Percentiles rank a stretch among this genome's conserved stretches.
Evolutionary conservation across 176 grass and related monocot genomes (phyloP).

Genomic region (Poa pratensis): DNA sequence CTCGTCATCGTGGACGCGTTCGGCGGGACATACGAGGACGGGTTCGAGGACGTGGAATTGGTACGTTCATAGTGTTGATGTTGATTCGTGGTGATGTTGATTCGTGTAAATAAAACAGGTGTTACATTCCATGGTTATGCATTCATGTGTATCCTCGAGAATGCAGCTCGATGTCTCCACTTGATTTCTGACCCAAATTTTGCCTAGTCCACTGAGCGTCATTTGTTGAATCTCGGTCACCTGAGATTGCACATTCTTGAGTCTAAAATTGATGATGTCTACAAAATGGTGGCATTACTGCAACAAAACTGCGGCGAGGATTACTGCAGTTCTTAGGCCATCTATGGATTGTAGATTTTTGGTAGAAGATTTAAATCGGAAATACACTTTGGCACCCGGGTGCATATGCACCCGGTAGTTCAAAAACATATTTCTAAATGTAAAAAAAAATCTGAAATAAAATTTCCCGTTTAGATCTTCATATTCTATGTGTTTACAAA

Average conservation of each 20-base stretch:
- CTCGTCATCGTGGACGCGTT: slow-evolving; percentile 57
- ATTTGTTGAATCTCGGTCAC: neutral
- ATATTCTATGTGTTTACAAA: too few relatives aligned
- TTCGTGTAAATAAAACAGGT: neutral
- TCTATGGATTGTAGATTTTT: neutral
- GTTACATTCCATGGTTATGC: neutral
- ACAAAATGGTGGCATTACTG: too few relatives aligned
- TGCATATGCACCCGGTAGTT: too few relatives aligned
- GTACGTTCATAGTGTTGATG: neutral
- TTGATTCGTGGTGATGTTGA: too few relatives aligned
- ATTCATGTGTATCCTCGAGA: neutral
- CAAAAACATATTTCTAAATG: too few relatives aligned
- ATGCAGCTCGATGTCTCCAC: too few relatives aligned
- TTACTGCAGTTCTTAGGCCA: neutral
- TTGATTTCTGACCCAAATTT: too few relatives aligned
- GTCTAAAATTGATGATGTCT: neutral
- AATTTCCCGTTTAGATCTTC: too few relatives aligned
- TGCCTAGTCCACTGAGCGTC: too few relatives aligned
- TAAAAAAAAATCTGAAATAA: too few relatives aligned
- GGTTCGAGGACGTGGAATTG: slow-evolving; percentile 62
- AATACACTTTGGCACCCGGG: too few relatives aligned
- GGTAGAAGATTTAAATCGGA: neutral
- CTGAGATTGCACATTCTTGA: neutral
- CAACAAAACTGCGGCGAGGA: neutral
- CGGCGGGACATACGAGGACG: slow-evolving; percentile 67